Evolutionary conservation across 768 basidiomycete genomes (phyloP), one percentile per base, ranked within the genome.

Genomic region (Xerocomus potaroensis): DNA sequence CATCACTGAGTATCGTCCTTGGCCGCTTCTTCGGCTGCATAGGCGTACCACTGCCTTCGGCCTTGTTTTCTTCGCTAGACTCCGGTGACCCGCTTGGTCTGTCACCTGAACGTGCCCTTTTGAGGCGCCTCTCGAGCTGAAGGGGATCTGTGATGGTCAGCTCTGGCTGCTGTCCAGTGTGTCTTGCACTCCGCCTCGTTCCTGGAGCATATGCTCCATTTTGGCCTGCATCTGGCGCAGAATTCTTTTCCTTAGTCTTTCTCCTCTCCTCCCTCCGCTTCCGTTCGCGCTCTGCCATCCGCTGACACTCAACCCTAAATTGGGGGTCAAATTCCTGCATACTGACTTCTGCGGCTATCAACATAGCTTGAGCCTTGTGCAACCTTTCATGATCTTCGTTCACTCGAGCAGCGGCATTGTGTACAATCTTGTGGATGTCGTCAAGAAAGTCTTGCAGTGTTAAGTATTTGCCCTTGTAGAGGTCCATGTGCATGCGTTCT

Each of bases 371-470:
- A 0, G 95, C 90, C 51, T 84, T 86, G 59, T 79, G 78, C 34
- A 90, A 64, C 33, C 89, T 75, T 7, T 97, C 95, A 14, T 68
- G 61, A 61, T 97, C 91, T 56, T 83, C 75, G 41, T 73, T 44
- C 19, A 72, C 60, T 18, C 79, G 75, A 15, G 80, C 70, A 19
- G 75, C 65, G 0, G 85, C 81, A 46, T 90, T 88, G 58, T 88
- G 81, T 16, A 90, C 82, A 52, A 91, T 90, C 68, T 84, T 87
- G 48, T 76, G 75, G 45, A 92, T 75, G 55, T 91, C 88, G 37
- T 83, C 79, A 8, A 97, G 76, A 72, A 99, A 96, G 45, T 90
- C 84, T 47, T 84, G 80, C 0, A 91, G 87, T 0, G 91, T 91
- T 23, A 91, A 79, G 62, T 98, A 99, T 32, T 82, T 80, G 32